phyloP scores from a whole-genome alignment of 2,329 filamentous ascomycete genomes.

The Onygenales sp. region DNA sequence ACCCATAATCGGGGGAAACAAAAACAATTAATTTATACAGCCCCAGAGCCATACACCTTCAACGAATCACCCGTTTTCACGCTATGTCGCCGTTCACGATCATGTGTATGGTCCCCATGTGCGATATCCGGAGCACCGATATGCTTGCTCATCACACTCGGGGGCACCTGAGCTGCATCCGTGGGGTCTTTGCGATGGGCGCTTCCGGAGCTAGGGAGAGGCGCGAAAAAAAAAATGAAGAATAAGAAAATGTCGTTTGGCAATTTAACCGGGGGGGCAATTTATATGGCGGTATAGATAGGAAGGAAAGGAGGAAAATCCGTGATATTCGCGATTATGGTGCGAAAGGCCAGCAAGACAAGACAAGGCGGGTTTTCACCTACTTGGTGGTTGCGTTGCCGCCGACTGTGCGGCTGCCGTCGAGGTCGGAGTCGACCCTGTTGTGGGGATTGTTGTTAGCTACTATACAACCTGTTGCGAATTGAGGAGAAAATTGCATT shows the following conservation, averaged over 20 bases:
- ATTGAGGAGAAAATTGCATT: background rate
- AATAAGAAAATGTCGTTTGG: background rate
- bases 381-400: slow-evolving; percentile 2
- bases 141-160: slow-evolving; percentile 42
- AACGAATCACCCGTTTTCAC: slow-evolving; percentile 1
- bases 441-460: background rate
- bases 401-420: slow-evolving; percentile 3
- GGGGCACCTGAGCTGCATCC: slow-evolving; percentile 50
- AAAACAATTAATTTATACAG: background rate
- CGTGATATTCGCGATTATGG: background rate
- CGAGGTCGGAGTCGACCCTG: slow-evolving; percentile 2
- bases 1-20: background rate
- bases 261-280: background rate
- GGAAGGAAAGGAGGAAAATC: too few species aligned
- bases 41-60: background rate
- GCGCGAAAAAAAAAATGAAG: background rate
- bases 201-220: background rate
- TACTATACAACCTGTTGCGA: too few species aligned
- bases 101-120: slow-evolving; percentile 37
- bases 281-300: too few species aligned
- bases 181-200: slow-evolving; percentile 36
- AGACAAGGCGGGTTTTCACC: background rate
- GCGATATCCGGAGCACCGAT: slow-evolving; percentile 39
- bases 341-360: background rate
- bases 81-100: slow-evolving; percentile 41